A percentile compares a stretch with the other conserved stretches of the same genome.
These are phyloP conservation scores for Malassezia slooffiae DNA, from an alignment of 1,284 basidiomycete species.

Conservation along the genomic window DNA sequence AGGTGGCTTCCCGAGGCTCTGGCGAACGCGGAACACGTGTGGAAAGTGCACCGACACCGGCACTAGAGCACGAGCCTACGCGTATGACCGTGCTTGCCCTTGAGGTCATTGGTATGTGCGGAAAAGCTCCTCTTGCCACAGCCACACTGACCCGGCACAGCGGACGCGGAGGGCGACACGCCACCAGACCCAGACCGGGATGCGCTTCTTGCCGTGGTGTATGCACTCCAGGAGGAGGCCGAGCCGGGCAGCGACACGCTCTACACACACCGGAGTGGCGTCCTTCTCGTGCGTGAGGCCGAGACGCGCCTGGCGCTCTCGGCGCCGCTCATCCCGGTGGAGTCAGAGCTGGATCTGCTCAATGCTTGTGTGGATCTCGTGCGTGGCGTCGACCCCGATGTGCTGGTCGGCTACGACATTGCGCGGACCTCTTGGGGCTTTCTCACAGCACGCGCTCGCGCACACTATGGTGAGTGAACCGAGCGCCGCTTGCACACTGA, in stretches of 20 bases:
- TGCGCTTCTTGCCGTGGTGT: constrained; percentile 62
- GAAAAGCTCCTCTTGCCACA: no score
- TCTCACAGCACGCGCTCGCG: constrained; percentile 57
- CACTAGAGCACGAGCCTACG: constrained; percentile 59
- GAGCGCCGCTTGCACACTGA: no score
- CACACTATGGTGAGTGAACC: no score
- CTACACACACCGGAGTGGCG: constrained; percentile 20
- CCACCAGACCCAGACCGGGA: constrained; percentile 65
- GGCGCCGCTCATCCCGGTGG: constrained; percentile 44
- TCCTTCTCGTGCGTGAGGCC: constrained; percentile 21
- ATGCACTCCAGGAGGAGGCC: constrained; percentile 57
- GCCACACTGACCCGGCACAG: no score
- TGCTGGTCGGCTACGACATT: constrained; percentile 83
- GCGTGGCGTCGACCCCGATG: constrained; percentile 73
- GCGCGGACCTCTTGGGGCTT: constrained; percentile 85
- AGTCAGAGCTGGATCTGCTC: constrained; percentile 69
- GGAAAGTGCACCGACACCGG: no score
- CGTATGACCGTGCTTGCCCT: constrained; percentile 70
- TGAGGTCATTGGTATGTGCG: constrained; percentile 59
- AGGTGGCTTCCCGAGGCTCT: no score
- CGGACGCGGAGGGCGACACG: constrained; percentile 56
- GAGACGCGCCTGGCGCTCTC: constrained; percentile 19
- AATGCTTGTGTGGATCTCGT: constrained; percentile 69
- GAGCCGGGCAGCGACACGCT: constrained; percentile 18
- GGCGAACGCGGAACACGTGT: no score